Evolutionary conservation across 176 grass and related monocot genomes (phyloP).

Genomic region (Eleusine coracana): DNA sequence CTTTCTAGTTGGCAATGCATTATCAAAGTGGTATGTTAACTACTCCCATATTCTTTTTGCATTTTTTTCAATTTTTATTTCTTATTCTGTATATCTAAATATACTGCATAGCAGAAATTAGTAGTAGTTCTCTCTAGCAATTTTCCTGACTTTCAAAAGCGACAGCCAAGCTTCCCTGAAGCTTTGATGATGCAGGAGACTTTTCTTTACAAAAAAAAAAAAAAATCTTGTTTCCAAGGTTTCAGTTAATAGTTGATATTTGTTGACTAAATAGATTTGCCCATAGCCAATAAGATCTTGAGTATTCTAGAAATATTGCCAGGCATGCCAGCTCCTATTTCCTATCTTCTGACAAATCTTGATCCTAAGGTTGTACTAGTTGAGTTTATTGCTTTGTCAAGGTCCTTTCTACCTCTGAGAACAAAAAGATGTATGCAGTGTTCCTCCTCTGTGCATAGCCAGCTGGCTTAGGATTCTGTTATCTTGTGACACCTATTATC

Average conservation of each 20-base stretch:
- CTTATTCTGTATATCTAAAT: conserved; percentile 1
- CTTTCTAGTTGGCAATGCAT: conserved; percentile 27
- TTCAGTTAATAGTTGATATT: neutral
- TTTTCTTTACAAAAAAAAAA: neutral
- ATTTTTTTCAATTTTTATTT: neutral
- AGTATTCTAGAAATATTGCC: conserved; percentile 5
- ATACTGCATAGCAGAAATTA: neutral
- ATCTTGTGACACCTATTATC: neutral
- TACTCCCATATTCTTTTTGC: conserved; percentile 11
- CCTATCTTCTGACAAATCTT: conserved; percentile 11
- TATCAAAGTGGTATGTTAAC: conserved; percentile 41
- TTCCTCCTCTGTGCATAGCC: neutral
- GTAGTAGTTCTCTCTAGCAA: neutral
- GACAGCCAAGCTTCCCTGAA: conserved; percentile 10
- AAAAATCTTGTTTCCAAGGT: neutral
- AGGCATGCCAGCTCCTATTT: neutral
- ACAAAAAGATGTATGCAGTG: neutral
- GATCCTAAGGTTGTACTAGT: neutral
- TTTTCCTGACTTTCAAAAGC: conserved; percentile 18
- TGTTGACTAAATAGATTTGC: neutral
- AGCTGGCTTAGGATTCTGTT: conserved; percentile 23
- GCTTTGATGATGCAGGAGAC: conserved; percentile 4
- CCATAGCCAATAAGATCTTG: neutral
- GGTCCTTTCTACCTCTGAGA: neutral
- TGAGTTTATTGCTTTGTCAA: neutral